Conservation (phyloP, 495 filamentous ascomycete species). For the Rhypophila decipiens region DNA sequence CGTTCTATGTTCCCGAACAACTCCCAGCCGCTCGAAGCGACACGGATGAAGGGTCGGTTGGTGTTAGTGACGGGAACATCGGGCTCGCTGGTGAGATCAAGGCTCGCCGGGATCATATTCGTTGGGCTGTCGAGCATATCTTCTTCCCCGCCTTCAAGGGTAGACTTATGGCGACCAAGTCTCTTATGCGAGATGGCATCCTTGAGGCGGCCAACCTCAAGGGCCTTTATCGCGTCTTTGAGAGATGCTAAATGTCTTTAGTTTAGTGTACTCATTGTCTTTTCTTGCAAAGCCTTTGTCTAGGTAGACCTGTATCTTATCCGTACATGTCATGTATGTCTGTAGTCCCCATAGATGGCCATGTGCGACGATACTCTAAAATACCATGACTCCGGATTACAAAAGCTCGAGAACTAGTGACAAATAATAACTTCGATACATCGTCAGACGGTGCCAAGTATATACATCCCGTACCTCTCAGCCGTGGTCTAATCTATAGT, state of each 20-base stretch:
- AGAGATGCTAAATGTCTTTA: slow-evolving; percentile 62
- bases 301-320: too few relatives aligned
- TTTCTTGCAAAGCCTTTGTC: too few relatives aligned
- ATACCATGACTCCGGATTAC: too few relatives aligned
- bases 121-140: slow-evolving; percentile 59
- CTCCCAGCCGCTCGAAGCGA: slow-evolving; percentile 52
- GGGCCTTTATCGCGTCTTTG: slow-evolving; percentile 94
- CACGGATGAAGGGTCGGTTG: slow-evolving; percentile 6
- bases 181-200: slow-evolving; percentile 64
- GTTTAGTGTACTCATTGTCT: too few relatives aligned
- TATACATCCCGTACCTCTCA: too few relatives aligned
- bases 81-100: slow-evolving; percentile 30
- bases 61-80: background rate
- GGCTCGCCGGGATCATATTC: slow-evolving; percentile 50
- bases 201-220: slow-evolving; percentile 92
- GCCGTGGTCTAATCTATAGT: too few relatives aligned
- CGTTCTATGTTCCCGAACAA: slow-evolving; percentile 85
- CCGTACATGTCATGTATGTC: too few relatives aligned
- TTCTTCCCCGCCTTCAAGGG: slow-evolving; percentile 80
- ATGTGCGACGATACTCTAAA: too few relatives aligned
- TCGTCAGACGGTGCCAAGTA: too few relatives aligned
- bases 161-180: slow-evolving; percentile 75
- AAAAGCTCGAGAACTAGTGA: too few relatives aligned
- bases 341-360: too few relatives aligned
- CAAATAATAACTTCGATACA: too few relatives aligned